Evolutionary conservation across 1,139 yeast species (phyloP).

Genomic region (Saccharomyces hybrid): DNA sequence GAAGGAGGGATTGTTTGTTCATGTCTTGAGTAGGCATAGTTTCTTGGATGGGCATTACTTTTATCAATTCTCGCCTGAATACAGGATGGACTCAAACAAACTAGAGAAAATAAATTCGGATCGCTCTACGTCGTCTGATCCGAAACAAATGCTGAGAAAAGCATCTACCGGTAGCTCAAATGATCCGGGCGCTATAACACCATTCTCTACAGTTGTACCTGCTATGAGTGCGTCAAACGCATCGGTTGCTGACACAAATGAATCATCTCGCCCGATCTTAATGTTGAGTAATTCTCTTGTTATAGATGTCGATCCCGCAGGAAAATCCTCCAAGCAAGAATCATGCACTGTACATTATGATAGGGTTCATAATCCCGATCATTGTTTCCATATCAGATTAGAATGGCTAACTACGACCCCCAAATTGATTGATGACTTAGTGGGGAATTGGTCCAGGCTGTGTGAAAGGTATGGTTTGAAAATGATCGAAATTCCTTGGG

Average conservation of each 20-base stretch:
- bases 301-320: constrained; percentile 69
- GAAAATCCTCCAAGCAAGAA: constrained; percentile 71
- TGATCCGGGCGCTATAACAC: constrained; percentile 1
- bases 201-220: background rate
- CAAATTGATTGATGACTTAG: constrained; percentile 79
- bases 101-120: constrained; percentile 9
- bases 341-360: constrained; percentile 80
- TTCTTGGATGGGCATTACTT: constrained; percentile 90
- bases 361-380: constrained; percentile 87
- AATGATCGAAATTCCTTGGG: constrained; percentile 90
- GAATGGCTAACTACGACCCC: constrained; percentile 94
- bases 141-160: constrained; percentile 3
- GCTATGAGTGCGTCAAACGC: background rate
- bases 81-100: constrained; percentile 25
- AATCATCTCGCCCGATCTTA: constrained; percentile 18
- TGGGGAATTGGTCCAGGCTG: constrained; percentile 69
- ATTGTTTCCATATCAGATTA: constrained; percentile 81
- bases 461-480: constrained; percentile 82
- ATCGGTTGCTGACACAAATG: background rate
- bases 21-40: constrained; percentile 75
- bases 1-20: constrained; percentile 64
- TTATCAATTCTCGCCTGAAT: constrained; percentile 62
- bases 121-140: constrained; percentile 1
- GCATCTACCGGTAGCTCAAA: constrained; percentile 7
- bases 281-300: constrained; percentile 44